These are phyloP conservation scores for Taxawa tesnikishii DNA, from an alignment of 2,329 filamentous ascomycete genomes.

Conservation along the genomic window DNA sequence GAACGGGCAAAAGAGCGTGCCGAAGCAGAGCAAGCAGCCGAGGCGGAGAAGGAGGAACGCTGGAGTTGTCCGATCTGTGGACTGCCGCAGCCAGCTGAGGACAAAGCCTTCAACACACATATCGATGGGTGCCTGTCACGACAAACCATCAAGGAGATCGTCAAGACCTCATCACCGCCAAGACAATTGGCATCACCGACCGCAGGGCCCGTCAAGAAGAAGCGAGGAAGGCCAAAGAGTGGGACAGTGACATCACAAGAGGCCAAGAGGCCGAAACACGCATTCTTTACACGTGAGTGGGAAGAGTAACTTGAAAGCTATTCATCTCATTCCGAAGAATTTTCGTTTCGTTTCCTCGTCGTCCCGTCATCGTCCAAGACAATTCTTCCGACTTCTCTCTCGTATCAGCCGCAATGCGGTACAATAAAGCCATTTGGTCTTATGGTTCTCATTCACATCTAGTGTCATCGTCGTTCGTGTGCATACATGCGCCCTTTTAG, in stretches of 20 bases:
- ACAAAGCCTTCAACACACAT: conserved; percentile 74
- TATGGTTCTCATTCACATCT: no score
- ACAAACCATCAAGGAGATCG: conserved; percentile 72
- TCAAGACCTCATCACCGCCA: conserved; percentile 38
- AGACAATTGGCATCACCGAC: conserved; percentile 5
- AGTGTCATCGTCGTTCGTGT: no score
- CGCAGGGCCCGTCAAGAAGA: conserved; percentile 11
- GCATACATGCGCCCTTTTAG: no score
- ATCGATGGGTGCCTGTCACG: conserved; percentile 84
- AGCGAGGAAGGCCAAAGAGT: conserved; percentile 13
- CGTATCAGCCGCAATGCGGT: no score
- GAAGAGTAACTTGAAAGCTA: no score
- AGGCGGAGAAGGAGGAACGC: conserved; percentile 25
- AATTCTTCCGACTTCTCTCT: no score
- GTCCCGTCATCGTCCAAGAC: no score
- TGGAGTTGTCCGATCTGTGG: conserved; percentile 87
- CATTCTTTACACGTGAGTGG: conserved; percentile 16
- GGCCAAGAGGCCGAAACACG: conserved; percentile 14
- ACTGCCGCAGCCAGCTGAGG: conserved; percentile 62
- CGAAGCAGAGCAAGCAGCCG: conserved; percentile 8
- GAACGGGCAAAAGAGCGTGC: conserved; percentile 9
- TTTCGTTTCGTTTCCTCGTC: no score
- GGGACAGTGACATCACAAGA: conserved; percentile 5
- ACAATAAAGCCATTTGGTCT: no score
- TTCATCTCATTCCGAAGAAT: no score